Evolutionary conservation across 345 rosid species (phyloP).

Genomic region (Citrus cavaleriei): DNA sequence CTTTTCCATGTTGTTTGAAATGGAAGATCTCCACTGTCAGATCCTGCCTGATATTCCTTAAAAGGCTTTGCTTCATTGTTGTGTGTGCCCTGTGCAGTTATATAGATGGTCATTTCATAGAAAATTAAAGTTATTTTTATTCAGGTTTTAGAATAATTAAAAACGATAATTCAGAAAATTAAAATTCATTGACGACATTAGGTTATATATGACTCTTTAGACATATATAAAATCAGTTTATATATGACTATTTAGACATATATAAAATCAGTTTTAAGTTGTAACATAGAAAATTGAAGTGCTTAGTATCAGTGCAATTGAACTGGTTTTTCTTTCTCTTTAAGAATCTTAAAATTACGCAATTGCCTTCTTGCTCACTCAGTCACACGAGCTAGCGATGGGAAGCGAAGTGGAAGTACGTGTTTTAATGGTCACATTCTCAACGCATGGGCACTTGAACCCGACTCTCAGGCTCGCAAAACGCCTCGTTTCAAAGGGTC

Average conservation of each 20-base stretch:
- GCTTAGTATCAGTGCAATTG: neutral
- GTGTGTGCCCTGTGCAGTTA: neutral
- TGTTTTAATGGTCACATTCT: conserved; percentile 46
- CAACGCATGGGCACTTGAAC: conserved; percentile 45
- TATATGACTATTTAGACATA: no score
- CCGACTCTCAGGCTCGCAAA: conserved; percentile 49
- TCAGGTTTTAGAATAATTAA: neutral
- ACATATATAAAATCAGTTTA: no score
- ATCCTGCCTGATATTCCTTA: neutral
- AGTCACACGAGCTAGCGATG: neutral
- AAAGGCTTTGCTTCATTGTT: no score
- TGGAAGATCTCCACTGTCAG: neutral
- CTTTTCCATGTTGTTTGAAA: neutral
- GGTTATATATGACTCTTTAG: neutral
- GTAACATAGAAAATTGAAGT: no score
- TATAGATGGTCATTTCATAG: neutral
- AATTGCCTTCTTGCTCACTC: neutral
- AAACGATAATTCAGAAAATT: neutral
- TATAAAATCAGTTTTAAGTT: no score
- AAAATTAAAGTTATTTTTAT: neutral
- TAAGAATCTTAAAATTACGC: neutral
- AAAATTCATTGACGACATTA: neutral
- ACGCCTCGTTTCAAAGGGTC: conserved; percentile 31
- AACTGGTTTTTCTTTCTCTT: neutral
- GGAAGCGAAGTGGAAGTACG: conserved; percentile 11